Conservation (phyloP, 345 rosid species). For the Hibiscus trionum region DNA sequence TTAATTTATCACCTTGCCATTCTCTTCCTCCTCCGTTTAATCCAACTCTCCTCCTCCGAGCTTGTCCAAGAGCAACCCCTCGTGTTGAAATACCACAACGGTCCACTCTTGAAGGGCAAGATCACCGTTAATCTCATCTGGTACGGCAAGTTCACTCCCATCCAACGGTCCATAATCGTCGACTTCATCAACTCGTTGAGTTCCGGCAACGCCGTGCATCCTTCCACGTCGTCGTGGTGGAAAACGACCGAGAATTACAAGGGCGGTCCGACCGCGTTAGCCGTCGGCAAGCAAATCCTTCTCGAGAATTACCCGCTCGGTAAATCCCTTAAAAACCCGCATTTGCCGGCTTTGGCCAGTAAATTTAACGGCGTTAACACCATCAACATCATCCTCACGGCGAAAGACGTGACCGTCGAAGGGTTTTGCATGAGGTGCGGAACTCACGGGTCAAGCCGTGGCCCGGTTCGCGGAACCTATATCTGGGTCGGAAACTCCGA, state of each 20-base stretch:
- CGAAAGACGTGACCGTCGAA: conserved; percentile 68
- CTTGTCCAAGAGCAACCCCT: conserved; percentile 79
- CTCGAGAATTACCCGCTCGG: conserved; percentile 53
- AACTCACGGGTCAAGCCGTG: conserved; percentile 44
- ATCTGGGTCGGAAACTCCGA: conserved; percentile 91
- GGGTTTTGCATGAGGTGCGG: conserved; percentile 83
- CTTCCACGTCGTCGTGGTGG: conserved; percentile 79
- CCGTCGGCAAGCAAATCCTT: conserved; percentile 50
- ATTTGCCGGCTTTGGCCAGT: conserved; percentile 48
- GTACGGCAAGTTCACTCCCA: conserved; percentile 71
- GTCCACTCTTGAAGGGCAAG: conserved; percentile 54
- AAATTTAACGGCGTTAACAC: conserved; percentile 31
- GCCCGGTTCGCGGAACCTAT: conserved; percentile 34
- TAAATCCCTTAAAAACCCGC: conserved; percentile 36
- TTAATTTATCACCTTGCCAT: conserved; percentile 24
- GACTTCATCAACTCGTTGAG: conserved; percentile 64
- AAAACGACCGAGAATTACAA: conserved; percentile 62
- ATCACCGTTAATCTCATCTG: conserved; percentile 62
- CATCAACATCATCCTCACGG: conserved; percentile 64
- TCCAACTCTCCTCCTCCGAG: conserved; percentile 28
- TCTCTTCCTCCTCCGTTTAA: conserved; percentile 7
- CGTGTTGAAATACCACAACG: conserved; percentile 56
- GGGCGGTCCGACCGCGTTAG: conserved; percentile 37
- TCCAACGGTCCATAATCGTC: conserved; percentile 65
- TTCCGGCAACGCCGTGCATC: conserved; percentile 19